Base-by-base conservation (phyloP, 345 rosid species). In the Lepidium aucheri region DNA sequence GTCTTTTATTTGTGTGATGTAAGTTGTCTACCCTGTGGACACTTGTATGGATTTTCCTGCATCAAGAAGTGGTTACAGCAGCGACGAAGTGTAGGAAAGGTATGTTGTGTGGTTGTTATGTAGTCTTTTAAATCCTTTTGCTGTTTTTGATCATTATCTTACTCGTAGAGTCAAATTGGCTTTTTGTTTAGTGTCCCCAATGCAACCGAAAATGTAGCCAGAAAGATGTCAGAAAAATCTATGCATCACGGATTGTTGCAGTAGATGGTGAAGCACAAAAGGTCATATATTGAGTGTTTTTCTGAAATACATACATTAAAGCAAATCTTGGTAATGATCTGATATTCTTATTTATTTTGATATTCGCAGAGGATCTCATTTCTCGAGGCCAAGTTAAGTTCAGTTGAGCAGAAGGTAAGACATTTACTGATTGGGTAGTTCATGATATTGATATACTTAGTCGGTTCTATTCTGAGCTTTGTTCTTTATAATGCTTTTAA, bases 1-100 rank as follows among this genome's bases (percentile, higher is more conserved):
- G 59, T 33, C 43, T 36, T 44, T 18, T 18, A 2, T 7, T 14
- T 17, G 35, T 8, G 63, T 10, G 60, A 62, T 52, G 74, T 60
- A 80, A 92, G 96, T 69, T 92, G 95, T 74, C 93, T 92, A 67
- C 95, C 93, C 63, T 92, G 98, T 69, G 96, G 98, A 14, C 98
- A 89, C 61, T 60, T 92, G 58, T 92, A 81, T 80, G 98, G 98
- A 22, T 79, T 81, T 67, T 83, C 88, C 18, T 92, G 96, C 79
- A 81, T 92, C 63, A 79, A 71, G 42, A 89, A 75, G 68, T 92
- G 98, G 98, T 58, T 89, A 54, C 73, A 76, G 57, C 88, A 83
- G 68, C 68, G 74, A 5, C 67, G 75, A 70, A 77, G 81, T 53
- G 73, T 69, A 3, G 83, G 81, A 13, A 92, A 84, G 93, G 98